These are phyloP conservation scores for Pseudozyma sp. DNA, from an alignment of 1,284 basidiomycete species.

Conservation along the genomic window DNA sequence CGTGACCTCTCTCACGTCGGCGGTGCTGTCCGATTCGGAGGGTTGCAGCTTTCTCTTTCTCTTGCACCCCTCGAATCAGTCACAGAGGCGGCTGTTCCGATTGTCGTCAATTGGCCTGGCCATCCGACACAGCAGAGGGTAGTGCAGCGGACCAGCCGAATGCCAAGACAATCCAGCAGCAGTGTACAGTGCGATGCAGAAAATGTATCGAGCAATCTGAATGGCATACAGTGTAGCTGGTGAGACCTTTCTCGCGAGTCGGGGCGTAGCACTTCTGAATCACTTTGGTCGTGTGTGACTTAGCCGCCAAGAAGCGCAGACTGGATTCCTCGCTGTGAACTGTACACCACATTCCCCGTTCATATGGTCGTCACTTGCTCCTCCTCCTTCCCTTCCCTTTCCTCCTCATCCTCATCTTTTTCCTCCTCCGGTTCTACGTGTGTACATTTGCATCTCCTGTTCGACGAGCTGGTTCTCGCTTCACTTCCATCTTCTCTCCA, in stretches of 20 bases:
- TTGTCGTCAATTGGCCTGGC: not conserved
- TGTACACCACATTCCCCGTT: slow-evolving; percentile 31
- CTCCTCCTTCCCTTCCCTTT: slow-evolving; percentile 12
- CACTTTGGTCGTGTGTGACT: not conserved
- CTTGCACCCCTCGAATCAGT: too few species aligned
- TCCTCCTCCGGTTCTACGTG: slow-evolving; percentile 16
- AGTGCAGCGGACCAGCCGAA: not conserved
- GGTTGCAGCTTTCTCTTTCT: not conserved
- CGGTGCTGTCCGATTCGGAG: not conserved
- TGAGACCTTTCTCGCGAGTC: not conserved
- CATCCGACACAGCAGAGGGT: not conserved
- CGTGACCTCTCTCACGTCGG: not conserved
- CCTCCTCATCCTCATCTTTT: slow-evolving; percentile 19
- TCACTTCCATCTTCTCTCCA: slow-evolving; percentile 5
- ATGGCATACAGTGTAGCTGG: too few species aligned
- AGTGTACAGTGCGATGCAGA: not conserved
- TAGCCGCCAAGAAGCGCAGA: slow-evolving; percentile 28
- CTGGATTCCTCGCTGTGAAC: slow-evolving; percentile 16
- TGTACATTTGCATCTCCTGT: slow-evolving; percentile 19
- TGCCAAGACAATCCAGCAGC: not conserved
- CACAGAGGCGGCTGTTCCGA: not conserved
- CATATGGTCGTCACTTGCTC: slow-evolving; percentile 4
- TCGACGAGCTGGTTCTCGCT: slow-evolving; percentile 44
- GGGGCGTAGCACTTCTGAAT: slow-evolving; percentile 16
- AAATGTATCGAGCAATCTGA: not conserved